These are phyloP conservation scores for Coniferiporia weirii DNA, from an alignment of 1,284 basidiomycete species.

Conservation along the genomic window DNA sequence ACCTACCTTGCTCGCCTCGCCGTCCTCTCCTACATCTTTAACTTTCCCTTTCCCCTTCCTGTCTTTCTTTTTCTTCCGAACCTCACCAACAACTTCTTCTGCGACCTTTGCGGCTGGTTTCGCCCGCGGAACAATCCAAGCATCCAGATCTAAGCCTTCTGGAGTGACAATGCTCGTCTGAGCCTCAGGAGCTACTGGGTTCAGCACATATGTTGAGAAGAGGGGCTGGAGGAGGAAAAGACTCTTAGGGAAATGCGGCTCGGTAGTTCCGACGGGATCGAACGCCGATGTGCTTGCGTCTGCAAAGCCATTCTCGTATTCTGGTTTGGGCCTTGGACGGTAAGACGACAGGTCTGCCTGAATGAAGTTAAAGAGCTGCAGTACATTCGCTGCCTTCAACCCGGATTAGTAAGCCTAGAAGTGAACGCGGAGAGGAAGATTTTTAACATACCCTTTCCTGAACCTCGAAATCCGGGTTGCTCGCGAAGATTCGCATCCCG, in stretches of 20 bases:
- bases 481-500: constrained; percentile 50
- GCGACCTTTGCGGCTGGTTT: constrained; percentile 33
- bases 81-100: constrained; percentile 26
- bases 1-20: constrained; percentile 33
- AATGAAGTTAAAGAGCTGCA: constrained; percentile 78
- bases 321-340: constrained; percentile 36
- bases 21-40: constrained; percentile 27
- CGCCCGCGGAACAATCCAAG: constrained; percentile 73
- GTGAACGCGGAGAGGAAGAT: not conserved
- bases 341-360: constrained; percentile 70
- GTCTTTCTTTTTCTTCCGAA: constrained; percentile 34
- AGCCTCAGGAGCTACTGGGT: constrained; percentile 76
- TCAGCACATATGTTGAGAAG: constrained; percentile 77
- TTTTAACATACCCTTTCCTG: constrained; percentile 75
- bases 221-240: constrained; percentile 83
- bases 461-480: constrained; percentile 75
- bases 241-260: constrained; percentile 77
- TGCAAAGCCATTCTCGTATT: constrained; percentile 33
- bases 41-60: constrained; percentile 48
- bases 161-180: constrained; percentile 81
- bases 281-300: constrained; percentile 34
- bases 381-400: constrained; percentile 69
- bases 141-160: constrained; percentile 79
- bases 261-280: constrained; percentile 30
- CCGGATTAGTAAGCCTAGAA: not conserved